phyloP scores from a whole-genome alignment of 2,329 filamentous ascomycete species.

The Apiospora aurea region DNA sequence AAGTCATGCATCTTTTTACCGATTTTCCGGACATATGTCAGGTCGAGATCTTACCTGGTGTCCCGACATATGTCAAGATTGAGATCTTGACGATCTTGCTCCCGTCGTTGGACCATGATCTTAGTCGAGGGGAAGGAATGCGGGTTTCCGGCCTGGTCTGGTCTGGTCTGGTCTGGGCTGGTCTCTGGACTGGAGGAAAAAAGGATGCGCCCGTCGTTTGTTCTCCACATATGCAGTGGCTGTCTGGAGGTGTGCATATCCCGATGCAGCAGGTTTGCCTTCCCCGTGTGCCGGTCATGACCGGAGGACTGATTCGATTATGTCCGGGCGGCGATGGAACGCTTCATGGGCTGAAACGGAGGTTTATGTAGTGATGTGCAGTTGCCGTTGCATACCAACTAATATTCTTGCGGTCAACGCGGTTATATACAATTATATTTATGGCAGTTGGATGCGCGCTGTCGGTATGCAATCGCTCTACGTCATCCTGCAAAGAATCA shows the following conservation, averaged over 20 bases:
- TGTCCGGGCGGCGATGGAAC: background rate
- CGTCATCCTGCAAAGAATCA: background rate
- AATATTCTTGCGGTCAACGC: background rate
- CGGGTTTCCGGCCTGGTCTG: background rate
- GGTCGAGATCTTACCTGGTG: background rate
- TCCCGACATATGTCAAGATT: background rate
- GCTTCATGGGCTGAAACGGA: background rate
- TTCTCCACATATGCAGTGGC: background rate
- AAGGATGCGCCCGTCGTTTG: background rate
- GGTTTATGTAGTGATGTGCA: background rate
- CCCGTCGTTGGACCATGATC: slow-evolving; percentile 10
- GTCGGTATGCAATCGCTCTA: background rate
- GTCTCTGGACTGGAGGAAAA: background rate
- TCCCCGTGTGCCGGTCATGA: background rate
- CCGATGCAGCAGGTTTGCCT: background rate
- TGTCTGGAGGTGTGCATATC: background rate
- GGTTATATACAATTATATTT: background rate
- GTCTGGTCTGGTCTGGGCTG: too few relatives aligned
- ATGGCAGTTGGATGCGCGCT: background rate
- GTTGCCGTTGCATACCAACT: background rate
- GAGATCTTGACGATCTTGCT: background rate
- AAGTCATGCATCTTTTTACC: background rate
- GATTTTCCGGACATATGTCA: background rate
- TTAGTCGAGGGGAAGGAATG: background rate
- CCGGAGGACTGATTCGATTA: background rate